Base-by-base conservation (phyloP, 202 grass and related monocot species). In the Eragrostis tef region DNA sequence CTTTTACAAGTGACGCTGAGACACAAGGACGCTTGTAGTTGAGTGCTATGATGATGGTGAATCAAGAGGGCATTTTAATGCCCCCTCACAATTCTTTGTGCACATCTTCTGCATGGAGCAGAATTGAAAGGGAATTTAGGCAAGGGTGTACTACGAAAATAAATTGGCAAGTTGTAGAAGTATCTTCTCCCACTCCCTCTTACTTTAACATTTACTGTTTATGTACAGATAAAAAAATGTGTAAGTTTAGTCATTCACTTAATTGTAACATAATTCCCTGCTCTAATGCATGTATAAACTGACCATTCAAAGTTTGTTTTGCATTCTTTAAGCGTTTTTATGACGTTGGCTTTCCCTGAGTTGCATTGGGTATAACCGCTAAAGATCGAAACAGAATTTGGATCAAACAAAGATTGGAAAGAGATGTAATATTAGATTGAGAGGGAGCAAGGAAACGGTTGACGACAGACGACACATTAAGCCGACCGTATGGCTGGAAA, bases 111-210 rank as follows among this genome's bases (percentile, higher is more conserved):
- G 14, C 62, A 58, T 48, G 57, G 34, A 39, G 34, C 34, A 39
- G 34, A 39, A n/a, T 7, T 46, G 9, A 24, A 50, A 71, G 9
- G 6, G 9, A 71, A 47, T 31, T 39, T 21, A 26, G 13, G 25
- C 52, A 24, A 51, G 51, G 25, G 62, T 2, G 13, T 66, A 46
- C 11, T 36, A 46, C 17, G 31, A 71, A 31, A 20, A 72, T 46
- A 79, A 51, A 5, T 80, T 73, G 19, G 4, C 47, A 36, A 46
- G 48, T 24, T 80, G 48, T 83, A 65, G 17, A 83, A 75, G 56
- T 67, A 10, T 26, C 27, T 47, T 43, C 12, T 3, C 49, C 21
- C 57, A 8, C 34, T 49, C 25, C 8, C 19, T 61, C 19, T 61
- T 34, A 19, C 26, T 79, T 56, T 70, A 63, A 85, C 5, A 70